A percentile compares a stretch with the other conserved stretches of the same genome.
Conservation (phyloP, 768 basidiomycete genomes). For the Kwoniella sp. region DNA sequence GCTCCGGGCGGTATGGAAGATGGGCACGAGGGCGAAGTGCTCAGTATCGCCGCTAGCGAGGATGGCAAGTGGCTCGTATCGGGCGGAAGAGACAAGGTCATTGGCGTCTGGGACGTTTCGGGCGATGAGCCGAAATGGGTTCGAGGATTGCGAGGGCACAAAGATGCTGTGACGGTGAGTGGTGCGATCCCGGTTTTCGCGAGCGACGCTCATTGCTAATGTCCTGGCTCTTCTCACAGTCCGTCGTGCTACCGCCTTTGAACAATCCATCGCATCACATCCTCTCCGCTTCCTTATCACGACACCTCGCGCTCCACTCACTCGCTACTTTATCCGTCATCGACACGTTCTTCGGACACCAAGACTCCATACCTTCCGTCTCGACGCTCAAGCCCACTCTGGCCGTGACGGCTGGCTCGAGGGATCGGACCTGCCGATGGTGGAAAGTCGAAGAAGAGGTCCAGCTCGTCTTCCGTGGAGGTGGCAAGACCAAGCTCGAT, state of each 20-base stretch:
- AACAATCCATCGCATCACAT: conserved; percentile 62
- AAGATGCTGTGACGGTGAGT: conserved; percentile 70
- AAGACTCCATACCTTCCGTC: conserved; percentile 77
- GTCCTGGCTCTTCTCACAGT: conserved; percentile 62
- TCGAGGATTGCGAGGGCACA: conserved; percentile 76
- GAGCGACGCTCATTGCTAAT: too few relatives aligned
- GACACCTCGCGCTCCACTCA: conserved; percentile 64
- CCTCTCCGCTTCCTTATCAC: conserved; percentile 83
- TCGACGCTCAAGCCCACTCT: conserved; percentile 81
- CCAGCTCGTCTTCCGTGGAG: conserved; percentile 93
- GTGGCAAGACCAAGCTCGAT: conserved; percentile 73
- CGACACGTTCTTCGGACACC: conserved; percentile 96
- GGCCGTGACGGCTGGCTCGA: conserved; percentile 81
- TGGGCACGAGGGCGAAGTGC: conserved; percentile 86
- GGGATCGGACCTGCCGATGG: conserved; percentile 87
- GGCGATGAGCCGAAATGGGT: conserved; percentile 68
- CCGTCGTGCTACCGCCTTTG: conserved; percentile 74
- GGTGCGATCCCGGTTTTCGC: conserved; percentile 57
- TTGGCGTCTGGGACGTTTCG: conserved; percentile 80
- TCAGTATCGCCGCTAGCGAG: conserved; percentile 77
- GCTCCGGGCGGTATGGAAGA: conserved; percentile 62
- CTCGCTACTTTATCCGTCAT: conserved; percentile 80
- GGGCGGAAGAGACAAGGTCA: conserved; percentile 77
- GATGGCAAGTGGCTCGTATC: conserved; percentile 85
- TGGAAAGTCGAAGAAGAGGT: conserved; percentile 97